Evolutionary conservation across 306 rosid species (phyloP), one percentile per base, ranked within the genome.

Genomic region (Crataegus laevigata): DNA sequence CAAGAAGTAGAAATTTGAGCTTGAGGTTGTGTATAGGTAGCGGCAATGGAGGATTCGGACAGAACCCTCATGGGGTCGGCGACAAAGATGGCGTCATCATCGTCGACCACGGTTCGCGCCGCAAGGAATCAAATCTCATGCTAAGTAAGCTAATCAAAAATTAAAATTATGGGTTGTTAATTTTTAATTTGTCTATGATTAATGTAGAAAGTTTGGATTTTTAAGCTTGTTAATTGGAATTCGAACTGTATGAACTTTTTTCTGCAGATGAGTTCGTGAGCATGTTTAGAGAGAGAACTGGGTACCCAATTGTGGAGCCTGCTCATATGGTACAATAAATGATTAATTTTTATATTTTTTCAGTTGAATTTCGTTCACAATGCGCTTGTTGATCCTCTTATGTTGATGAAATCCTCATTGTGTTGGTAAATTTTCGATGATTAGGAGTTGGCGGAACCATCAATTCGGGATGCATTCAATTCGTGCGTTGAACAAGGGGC

Each of bases 61-160:
- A 36, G 76, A 79, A 29, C 60, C 65, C 82, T 60, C 70, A 76
- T 15, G 85, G 78, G 63, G 80, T 94, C 75, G 83, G 90, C 54
- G 77, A 42, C 4, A 78, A 73, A 72, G 96, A 94, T 62, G 96
- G 89, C 15, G 78, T 94, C 77, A 83, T 94, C 51, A 90, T 94
- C 77, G 96, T 94, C 74, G 97, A 94, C 87, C 99, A 92, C 21
- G 99, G 99, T 43, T 94, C 96, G 2, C 96, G 96, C 63, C 96
- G 96, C 52, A 85, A 74, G 87, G 97, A 94, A 75, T 90, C 97
- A 21, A 94, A 94, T 80, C 79, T 86, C 78, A 85, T 94, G 97
- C 91, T 94, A 54, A 80, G 99, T 94, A 85, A 86, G 97, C 68
- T 54, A 24, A 34, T 36, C 25, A 62, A 64, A 69, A 28, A 29